phyloP scores from a whole-genome alignment of 164 flowering plant species.

The Euptelea pleiosperma region DNA sequence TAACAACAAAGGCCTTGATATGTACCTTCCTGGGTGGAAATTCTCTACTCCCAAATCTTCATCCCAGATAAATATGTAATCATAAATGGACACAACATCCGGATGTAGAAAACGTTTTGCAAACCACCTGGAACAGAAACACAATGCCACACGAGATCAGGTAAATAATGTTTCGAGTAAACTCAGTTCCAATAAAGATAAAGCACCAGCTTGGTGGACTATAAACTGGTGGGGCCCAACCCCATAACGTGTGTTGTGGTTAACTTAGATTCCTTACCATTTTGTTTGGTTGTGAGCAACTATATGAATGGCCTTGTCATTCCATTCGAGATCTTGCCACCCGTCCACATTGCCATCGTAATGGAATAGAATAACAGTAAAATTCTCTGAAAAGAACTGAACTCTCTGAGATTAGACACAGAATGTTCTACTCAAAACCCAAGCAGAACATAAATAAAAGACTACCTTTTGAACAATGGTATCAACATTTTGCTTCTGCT shows the following conservation, averaged over 20 bases:
- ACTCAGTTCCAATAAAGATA: background rate
- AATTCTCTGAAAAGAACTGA: constrained; percentile 95
- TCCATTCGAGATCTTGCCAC: constrained; percentile 88
- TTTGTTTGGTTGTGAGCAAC: constrained; percentile 91
- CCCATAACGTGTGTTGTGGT: background rate
- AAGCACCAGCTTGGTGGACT: background rate
- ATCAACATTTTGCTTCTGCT: constrained; percentile 78
- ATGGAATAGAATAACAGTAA: constrained; percentile 82
- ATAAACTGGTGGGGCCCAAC: background rate
- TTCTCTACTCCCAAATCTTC: constrained; percentile 90
- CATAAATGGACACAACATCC: constrained; percentile 75
- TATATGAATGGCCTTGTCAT: constrained; percentile 64
- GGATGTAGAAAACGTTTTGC: constrained; percentile 98
- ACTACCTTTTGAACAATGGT: constrained; percentile 76
- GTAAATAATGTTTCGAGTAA: background rate
- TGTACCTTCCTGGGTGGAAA: constrained; percentile 84
- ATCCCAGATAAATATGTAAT: constrained; percentile 96
- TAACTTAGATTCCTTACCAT: constrained; percentile 49
- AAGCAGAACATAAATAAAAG: constrained; percentile 2
- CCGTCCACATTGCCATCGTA: constrained; percentile 83
- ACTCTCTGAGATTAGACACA: constrained; percentile 39
- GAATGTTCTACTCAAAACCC: background rate
- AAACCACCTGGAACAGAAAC: constrained; percentile 78
- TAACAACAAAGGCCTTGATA: background rate
- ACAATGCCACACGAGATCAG: constrained; percentile 4